Evolutionary conservation across 2,329 filamentous ascomycete genomes (phyloP), one percentile per base, ranked within the genome.

Genomic region (Diaporthe sp.): DNA sequence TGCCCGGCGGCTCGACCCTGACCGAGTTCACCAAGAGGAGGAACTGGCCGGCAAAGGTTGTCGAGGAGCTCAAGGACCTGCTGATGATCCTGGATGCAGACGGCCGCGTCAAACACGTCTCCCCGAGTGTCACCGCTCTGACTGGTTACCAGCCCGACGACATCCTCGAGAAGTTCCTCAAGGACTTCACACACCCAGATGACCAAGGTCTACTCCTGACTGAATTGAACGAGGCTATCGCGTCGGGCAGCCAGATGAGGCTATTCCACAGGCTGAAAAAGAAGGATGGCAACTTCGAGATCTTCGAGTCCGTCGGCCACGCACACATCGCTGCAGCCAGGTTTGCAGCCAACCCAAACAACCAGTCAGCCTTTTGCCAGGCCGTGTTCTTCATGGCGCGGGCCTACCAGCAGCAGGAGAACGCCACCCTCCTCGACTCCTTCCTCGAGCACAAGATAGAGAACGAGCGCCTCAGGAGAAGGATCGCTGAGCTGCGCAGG

Each of bases 401-500:
- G 28, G 94, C 94, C 1, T 98, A 98, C 83, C 95, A 95, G 7
- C 95, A 95, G 7, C 97, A 94, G 42, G 96, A 94, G 85, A 98
- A 96, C 81, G 93, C 95, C 1, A 91, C 91, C 4, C 88, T 98
- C 15, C 88, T 98, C 28, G 96, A 98, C 85, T 97, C 95, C 0
- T 98, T 98, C 81, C 88, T 98, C 39, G 96, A 98, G 83, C 96
- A 98, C 86, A 98, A 98, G 85, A 96, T 98, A 73, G 96, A 98
- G 83, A 98, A 98, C 81, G 95, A 98, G 85, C 91, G 96, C 6
- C 85, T 98, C 67, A 92, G 92, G 80, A 94, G 95, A 80, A 92
- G 95, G 58, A 98, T 98, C 77, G 92, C 93, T 25, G 95, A 97
- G 84, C 87, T 98, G 73, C 94, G 94, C 79, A 90, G 91, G 77